Percentiles rank a stretch among this genome's conserved stretches.
phyloP scores from a whole-genome alignment of 1,284 basidiomycete genomes.

The Mycena sp. region DNA sequence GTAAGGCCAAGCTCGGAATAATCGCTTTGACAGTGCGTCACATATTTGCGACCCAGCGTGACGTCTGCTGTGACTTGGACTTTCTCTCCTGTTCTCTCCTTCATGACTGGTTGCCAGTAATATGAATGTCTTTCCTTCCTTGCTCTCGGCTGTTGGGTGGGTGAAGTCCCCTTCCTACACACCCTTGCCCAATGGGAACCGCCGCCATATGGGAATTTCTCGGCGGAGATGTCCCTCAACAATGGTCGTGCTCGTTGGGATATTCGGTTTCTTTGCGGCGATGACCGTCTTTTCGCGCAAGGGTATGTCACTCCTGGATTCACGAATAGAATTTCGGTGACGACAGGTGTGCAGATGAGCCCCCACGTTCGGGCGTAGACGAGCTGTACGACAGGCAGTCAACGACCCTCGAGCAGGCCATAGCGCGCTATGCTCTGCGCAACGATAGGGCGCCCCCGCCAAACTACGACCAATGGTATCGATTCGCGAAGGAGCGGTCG shows the following conservation, averaged over 20 bases:
- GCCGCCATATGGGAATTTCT: too few species aligned
- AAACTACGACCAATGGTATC: slow-evolving; percentile 21
- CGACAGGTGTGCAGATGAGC: not conserved
- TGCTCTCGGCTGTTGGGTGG: too few species aligned
- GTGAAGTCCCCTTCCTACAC: too few species aligned
- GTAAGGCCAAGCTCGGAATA: too few species aligned
- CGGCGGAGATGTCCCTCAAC: too few species aligned
- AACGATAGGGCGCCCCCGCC: slow-evolving; percentile 17
- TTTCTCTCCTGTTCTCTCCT: too few species aligned
- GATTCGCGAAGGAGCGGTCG: not conserved
- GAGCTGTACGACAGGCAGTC: slow-evolving; percentile 24
- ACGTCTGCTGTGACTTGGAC: too few species aligned
- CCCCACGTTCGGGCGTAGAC: not conserved
- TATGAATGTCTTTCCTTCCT: too few species aligned
- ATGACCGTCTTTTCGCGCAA: not conserved
- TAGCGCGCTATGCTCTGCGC: slow-evolving; percentile 17
- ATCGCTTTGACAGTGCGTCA: too few species aligned
- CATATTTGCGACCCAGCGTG: too few species aligned
- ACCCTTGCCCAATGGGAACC: too few species aligned
- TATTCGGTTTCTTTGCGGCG: not conserved
- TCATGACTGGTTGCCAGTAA: too few species aligned
- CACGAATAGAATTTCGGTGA: not conserved
- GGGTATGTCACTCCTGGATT: not conserved
- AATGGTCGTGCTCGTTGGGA: not conserved
- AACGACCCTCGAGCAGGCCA: slow-evolving; percentile 13